phyloP scores from a whole-genome alignment of 2,329 filamentous ascomycete species.

The Zymoseptoria tritici region DNA sequence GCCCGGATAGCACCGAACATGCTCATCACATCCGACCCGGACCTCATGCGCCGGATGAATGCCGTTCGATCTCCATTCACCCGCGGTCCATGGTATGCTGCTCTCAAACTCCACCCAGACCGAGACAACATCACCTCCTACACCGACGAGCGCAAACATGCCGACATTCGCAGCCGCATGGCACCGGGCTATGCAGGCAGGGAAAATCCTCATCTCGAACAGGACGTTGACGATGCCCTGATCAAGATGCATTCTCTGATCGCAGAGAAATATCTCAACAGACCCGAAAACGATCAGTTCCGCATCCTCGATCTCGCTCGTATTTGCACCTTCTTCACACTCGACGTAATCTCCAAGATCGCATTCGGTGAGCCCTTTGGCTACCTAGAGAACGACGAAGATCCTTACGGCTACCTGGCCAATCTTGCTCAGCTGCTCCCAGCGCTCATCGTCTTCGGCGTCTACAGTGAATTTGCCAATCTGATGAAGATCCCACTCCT shows the following conservation, averaged over 20 bases:
- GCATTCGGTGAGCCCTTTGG: conserved; percentile 43
- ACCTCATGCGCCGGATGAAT: conserved; percentile 33
- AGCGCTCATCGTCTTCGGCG: conserved; percentile 39
- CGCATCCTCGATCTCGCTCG: conserved; percentile 31
- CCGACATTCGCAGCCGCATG: conserved; percentile 31
- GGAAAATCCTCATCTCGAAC: conserved; percentile 32
- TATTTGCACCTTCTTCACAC: conserved; percentile 34
- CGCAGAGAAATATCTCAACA: conserved; percentile 28
- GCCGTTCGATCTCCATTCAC: conserved; percentile 32
- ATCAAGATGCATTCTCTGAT: conserved; percentile 30
- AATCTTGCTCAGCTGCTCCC: conserved; percentile 39
- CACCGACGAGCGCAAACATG: conserved; percentile 33
- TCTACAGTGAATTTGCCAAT: conserved; percentile 37
- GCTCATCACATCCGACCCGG: conserved; percentile 33
- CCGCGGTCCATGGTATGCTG: conserved; percentile 31
- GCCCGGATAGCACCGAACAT: conserved; percentile 31
- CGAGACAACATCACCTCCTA: conserved; percentile 35
- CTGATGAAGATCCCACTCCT: conserved; percentile 37
- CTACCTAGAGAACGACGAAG: conserved; percentile 42
- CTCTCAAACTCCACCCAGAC: conserved; percentile 33
- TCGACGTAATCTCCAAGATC: conserved; percentile 36
- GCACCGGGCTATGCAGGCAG: conserved; percentile 35
- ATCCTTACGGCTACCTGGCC: conserved; percentile 44
- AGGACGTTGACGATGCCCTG: conserved; percentile 32
- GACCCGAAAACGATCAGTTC: conserved; percentile 24